Conservation (phyloP, 1,284 basidiomycete genomes). For the Cerrena zonata region DNA sequence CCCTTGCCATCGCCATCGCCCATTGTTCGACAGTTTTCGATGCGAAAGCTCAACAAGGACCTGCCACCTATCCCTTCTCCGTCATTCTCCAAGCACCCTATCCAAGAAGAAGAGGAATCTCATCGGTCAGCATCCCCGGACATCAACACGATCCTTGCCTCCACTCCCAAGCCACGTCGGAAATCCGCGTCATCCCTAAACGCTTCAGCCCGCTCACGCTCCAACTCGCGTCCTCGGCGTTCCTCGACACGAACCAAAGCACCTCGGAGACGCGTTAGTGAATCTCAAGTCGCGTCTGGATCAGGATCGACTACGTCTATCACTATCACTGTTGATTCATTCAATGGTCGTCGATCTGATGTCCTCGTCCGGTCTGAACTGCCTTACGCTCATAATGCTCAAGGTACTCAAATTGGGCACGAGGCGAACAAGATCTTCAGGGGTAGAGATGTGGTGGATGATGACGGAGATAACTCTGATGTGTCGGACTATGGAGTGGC, state of each 20-base stretch:
- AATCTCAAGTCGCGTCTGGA: constrained; percentile 7
- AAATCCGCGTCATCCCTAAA: constrained; percentile 20
- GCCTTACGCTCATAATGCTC: no score
- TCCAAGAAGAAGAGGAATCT: constrained; percentile 15
- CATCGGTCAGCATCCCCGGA: constrained; percentile 37
- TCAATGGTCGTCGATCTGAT: constrained; percentile 2
- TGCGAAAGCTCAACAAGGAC: constrained; percentile 18
- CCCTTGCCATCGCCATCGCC: constrained; percentile 2
- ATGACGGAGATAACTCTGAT: constrained; percentile 24
- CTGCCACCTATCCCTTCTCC: constrained; percentile 22
- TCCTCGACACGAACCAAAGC: constrained; percentile 10
- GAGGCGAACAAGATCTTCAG: no score
- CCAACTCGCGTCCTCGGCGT: constrained; percentile 18
- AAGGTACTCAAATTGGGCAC: constrained; percentile 10
- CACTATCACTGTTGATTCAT: constrained; percentile 5
- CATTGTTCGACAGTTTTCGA: constrained; percentile 4
- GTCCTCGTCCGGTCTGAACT: constrained; percentile 8
- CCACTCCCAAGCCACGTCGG: constrained; percentile 39
- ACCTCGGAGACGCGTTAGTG: constrained; percentile 16
- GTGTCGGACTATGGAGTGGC: constrained; percentile 27
- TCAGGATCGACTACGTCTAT: no score
- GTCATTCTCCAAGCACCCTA: constrained; percentile 5
- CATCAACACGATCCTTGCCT: constrained; percentile 39
- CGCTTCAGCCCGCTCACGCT: constrained; percentile 12
- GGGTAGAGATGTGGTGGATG: constrained; percentile 13